phyloP scores from a whole-genome alignment of 306 rosid species.

The Carpinus viminea region DNA sequence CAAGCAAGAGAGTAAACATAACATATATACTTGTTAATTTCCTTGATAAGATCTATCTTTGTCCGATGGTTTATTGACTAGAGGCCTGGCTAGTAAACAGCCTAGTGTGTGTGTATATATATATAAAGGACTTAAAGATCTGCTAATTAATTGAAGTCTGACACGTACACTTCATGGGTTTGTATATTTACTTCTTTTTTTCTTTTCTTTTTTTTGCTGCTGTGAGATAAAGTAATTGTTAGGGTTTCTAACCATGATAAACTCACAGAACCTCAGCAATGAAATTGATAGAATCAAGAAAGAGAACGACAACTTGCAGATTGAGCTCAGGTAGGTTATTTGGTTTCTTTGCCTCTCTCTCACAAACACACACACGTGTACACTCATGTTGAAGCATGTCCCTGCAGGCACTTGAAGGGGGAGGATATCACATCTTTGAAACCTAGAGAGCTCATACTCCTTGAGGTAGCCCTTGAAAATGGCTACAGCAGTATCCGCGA shows the following conservation, averaged over 20 bases:
- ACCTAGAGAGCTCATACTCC: slow-evolving; percentile 63
- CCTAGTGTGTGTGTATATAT: no score
- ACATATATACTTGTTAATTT: slow-evolving; percentile 1
- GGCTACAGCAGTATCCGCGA: slow-evolving; percentile 61
- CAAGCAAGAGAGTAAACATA: not conserved
- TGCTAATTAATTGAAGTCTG: not conserved
- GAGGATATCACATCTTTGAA: slow-evolving; percentile 74
- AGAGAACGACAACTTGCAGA: slow-evolving; percentile 88
- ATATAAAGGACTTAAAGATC: no score
- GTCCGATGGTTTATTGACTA: slow-evolving; percentile 26
- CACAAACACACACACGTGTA: not conserved
- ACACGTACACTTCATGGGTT: slow-evolving; percentile 2
- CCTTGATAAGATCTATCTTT: slow-evolving; percentile 5
- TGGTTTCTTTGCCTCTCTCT: not conserved
- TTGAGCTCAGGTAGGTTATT: slow-evolving; percentile 60
- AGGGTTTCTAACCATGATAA: slow-evolving; percentile 19
- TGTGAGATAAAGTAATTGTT: not conserved
- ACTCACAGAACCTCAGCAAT: slow-evolving; percentile 68
- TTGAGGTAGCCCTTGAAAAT: slow-evolving; percentile 68
- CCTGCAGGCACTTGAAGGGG: slow-evolving; percentile 78
- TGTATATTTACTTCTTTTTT: not conserved
- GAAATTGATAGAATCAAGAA: slow-evolving; percentile 85
- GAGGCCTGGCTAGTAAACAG: not conserved
- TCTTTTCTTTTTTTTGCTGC: not conserved
- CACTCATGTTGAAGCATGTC: not conserved